Evolutionary conservation across 208 protist species (phyloP), one percentile per base, ranked within the genome.

Genomic region (Trypanosoma avium): DNA sequence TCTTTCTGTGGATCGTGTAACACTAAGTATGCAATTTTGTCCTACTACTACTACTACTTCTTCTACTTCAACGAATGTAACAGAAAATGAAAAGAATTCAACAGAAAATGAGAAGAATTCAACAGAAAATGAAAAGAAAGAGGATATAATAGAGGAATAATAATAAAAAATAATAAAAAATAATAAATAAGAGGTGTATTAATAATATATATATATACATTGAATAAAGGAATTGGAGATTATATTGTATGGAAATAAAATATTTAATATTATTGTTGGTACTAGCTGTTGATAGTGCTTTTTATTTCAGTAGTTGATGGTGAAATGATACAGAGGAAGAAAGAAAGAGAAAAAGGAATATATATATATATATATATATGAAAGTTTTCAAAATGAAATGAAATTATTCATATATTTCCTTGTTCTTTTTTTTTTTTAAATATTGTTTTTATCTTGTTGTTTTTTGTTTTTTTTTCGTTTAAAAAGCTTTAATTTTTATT

Each of bases 1-100:
- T 29, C 63, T 84, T 22, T 88, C 86, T 5, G 47, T 48, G 15
- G 89, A 95, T 62, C 81, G 84, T 35, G 81, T 91, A 13, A 77
- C 88, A 22, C 50, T 86, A 46, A 83, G 87, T 50, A 77, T 95
- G 53, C 66, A 73, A 22, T 79, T 80, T 30, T 40, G 60, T 9
- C 53, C 45, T 10, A 29, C 32, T 7, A 13, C 26, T 15, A 52
- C 9, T 5, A 19, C n/a, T 27, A 10, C 10, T 19, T 12, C 4
- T 33, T 53, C 5, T 21, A 12, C 35, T 59, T 15, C 63, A 1
- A 42, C 26, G 10, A 19, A 40, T 22, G 24, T 26, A 21, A 42
- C 36, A 42, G 36, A 9, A 42, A 42, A 8, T 1, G 17, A 1
- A 42, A 9, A 2, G 17, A 42, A 47, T 45, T 36, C 48, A n/a